A percentile compares a stretch with the other conserved stretches of the same genome.
These are phyloP conservation scores for Trametes hirsuta DNA, from an alignment of 1,284 basidiomycete species.

Conservation along the genomic window DNA sequence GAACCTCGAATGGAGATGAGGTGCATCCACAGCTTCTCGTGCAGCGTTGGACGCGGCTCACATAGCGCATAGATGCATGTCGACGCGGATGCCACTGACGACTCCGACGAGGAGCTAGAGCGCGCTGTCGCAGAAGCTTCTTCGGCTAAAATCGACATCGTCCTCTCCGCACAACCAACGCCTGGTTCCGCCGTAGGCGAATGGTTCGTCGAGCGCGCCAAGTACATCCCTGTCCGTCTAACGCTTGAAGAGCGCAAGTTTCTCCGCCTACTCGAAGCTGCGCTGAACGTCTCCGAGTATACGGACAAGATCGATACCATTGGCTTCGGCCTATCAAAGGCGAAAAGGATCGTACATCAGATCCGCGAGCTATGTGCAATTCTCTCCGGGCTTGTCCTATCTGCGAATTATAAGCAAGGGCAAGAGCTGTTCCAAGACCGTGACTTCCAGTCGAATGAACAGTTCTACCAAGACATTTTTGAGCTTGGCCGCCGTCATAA, in stretches of 20 bases:
- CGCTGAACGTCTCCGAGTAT: slow-evolving; percentile 79
- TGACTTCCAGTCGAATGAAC: slow-evolving; percentile 75
- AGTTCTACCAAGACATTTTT: slow-evolving; percentile 77
- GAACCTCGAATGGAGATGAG: slow-evolving; percentile 29
- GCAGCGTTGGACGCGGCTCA: not conserved
- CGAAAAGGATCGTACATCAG: slow-evolving; percentile 80
- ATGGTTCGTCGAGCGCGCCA: slow-evolving; percentile 79
- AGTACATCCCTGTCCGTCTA: slow-evolving; percentile 77
- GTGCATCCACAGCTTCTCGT: slow-evolving; percentile 21
- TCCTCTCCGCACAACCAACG: slow-evolving; percentile 48
- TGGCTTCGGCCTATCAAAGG: slow-evolving; percentile 71
- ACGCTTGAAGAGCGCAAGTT: slow-evolving; percentile 75
- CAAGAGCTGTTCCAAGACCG: slow-evolving; percentile 79
- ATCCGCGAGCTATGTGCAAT: slow-evolving; percentile 84
- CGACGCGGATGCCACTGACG: slow-evolving; percentile 51
- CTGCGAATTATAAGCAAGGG: slow-evolving; percentile 83
- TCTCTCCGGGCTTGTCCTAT: slow-evolving; percentile 75
- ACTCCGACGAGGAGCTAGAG: slow-evolving; percentile 47
- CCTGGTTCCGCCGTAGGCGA: slow-evolving; percentile 67
- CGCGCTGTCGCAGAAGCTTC: slow-evolving; percentile 36
- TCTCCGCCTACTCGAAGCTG: slow-evolving; percentile 79
- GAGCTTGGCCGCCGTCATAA: slow-evolving; percentile 83
- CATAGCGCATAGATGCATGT: slow-evolving; percentile 50
- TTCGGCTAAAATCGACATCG: slow-evolving; percentile 39
- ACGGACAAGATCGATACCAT: slow-evolving; percentile 85